Conservation (phyloP, 345 rosid genomes). For the Eucalyptus sp. region DNA sequence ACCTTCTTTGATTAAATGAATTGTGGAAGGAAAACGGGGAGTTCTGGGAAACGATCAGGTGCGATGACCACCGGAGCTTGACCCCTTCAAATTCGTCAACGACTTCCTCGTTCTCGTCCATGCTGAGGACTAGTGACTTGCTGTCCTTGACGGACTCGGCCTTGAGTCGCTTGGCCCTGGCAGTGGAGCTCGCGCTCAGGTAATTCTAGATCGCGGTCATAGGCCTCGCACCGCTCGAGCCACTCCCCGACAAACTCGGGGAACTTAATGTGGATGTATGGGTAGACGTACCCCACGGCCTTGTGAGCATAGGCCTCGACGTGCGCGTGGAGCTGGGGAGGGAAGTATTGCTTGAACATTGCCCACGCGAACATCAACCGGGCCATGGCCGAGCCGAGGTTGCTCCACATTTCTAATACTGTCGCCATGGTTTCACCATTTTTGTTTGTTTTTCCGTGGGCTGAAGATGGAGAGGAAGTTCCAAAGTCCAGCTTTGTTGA, state of each 20-base stretch:
- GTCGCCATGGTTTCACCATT: neutral
- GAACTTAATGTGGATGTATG: conserved; percentile 42
- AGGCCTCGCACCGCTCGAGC: conserved; percentile 31
- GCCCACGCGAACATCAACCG: conserved; percentile 36
- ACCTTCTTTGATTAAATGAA: conserved; percentile 2
- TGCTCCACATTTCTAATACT: neutral
- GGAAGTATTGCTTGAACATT: conserved; percentile 32
- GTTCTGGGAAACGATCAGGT: neutral
- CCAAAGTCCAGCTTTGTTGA: neutral
- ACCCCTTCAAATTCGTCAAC: conserved; percentile 28
- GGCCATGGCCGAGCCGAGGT: conserved; percentile 20
- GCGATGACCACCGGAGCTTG: conserved; percentile 33
- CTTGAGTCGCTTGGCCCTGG: conserved; percentile 32
- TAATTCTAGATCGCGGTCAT: conserved; percentile 32
- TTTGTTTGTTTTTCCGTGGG: neutral
- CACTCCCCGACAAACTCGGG: conserved; percentile 25
- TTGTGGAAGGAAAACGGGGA: conserved; percentile 1
- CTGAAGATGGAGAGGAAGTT: neutral
- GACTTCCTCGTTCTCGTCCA: conserved; percentile 54
- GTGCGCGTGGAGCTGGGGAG: conserved; percentile 14
- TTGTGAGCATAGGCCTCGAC: conserved; percentile 16
- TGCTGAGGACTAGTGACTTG: conserved; percentile 31
- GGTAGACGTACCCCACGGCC: conserved; percentile 15
- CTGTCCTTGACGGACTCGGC: conserved; percentile 28
- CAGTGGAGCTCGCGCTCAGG: conserved; percentile 25